Evolutionary conservation across 208 protist species (phyloP).

Genomic region (Phytomonas sp.): DNA sequence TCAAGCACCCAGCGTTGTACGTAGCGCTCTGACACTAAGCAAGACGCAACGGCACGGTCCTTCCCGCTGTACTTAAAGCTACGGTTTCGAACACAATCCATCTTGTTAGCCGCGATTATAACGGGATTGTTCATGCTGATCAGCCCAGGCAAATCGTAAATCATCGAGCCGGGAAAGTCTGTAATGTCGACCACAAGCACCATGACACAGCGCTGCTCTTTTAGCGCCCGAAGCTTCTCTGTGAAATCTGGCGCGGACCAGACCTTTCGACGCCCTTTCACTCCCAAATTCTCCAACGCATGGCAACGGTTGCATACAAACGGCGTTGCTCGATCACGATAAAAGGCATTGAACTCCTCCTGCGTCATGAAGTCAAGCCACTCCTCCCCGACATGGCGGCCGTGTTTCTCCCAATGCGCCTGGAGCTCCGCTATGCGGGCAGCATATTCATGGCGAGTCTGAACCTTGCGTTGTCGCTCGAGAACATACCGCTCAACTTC

Average conservation of each 20-base stretch:
- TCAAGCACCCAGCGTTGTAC: conserved; percentile 71
- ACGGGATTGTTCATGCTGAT: conserved; percentile 91
- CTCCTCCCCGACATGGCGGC: conserved; percentile 86
- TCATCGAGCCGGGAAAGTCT: conserved; percentile 88
- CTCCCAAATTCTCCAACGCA: conserved; percentile 79
- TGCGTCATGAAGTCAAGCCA: conserved; percentile 93
- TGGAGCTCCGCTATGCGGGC: conserved; percentile 86
- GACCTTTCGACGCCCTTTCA: conserved; percentile 64
- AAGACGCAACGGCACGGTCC: conserved; percentile 58
- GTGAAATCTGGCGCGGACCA: conserved; percentile 90
- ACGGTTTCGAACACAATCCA: conserved; percentile 85
- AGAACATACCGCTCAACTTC: conserved; percentile 76
- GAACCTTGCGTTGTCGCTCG: conserved; percentile 34
- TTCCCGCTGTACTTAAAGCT: conserved; percentile 74
- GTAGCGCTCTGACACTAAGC: conserved; percentile 65
- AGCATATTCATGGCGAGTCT: conserved; percentile 66
- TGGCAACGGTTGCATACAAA: conserved; percentile 87
- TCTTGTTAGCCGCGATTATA: conserved; percentile 89
- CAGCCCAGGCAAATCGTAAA: conserved; percentile 81
- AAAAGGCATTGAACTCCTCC: conserved; percentile 88
- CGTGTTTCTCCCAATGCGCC: conserved; percentile 84
- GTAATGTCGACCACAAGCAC: conserved; percentile 89
- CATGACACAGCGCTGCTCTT: conserved; percentile 74
- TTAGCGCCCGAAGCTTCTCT: conserved; percentile 68
- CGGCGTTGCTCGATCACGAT: conserved; percentile 50